Evolutionary conservation across 2,329 filamentous ascomycete species (phyloP), one percentile per base, ranked within the genome.

Genomic region (Trichophyton benhamiae): DNA sequence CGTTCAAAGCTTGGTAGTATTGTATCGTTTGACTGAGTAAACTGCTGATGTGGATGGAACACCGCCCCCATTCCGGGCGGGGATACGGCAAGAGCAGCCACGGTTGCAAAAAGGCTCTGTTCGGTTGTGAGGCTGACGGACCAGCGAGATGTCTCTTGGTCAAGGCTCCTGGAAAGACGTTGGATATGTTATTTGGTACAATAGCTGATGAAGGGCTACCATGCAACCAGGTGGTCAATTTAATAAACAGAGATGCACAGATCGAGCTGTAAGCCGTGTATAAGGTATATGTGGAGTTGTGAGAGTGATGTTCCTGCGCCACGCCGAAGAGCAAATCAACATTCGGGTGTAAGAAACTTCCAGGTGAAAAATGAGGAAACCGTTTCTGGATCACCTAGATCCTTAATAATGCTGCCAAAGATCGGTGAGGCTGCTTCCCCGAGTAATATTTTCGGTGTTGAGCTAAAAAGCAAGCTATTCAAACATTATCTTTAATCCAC

Each of bases 1-100:
- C 89, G 81, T 69, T 87, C 84, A 70, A 89, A 88, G 66, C 76
- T 81, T 62, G 87, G 86, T 64, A 91, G 80, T 85, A 83, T 73
- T 87, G 83, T 69, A 87, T 83, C 72, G 85, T 81, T 67, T 38
- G 30, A 25, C 15, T 58, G 55, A 85, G 83, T 72, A 91, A 85
- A 59, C 76, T 86, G 87, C 71, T 81, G 79, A 68, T 82, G 79
- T 68, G 79, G 77, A 73, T 85, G 82, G 70, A 83, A 75, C 71
- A 80, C 79, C 72, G 82, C 77, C 75, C 83, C 80, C 83, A 86
- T 86, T 72, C 80, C 82, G 71, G 80, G 76, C 71, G 80, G 79
- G 69, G 80, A 81, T 68, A 82, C 78, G 70, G 83, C 80, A 68
- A 82, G 80, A 71, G 83, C 79, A 78, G 83, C 83, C 83, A 86